These are phyloP conservation scores for Suhomyces atakaporum DNA, from an alignment of 1,139 yeast species.

Conservation along the genomic window DNA sequence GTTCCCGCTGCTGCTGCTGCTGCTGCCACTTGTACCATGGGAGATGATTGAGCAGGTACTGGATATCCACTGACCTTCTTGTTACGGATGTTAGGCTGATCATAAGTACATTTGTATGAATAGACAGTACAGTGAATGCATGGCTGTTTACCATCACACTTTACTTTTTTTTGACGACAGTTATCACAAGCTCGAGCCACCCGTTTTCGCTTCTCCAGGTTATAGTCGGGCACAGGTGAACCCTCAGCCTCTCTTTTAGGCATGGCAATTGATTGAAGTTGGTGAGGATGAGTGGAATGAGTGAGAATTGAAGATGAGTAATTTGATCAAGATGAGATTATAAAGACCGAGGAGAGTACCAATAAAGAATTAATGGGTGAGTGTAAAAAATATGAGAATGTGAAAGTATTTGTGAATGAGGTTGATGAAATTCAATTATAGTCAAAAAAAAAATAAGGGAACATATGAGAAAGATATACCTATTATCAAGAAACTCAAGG, in stretches of 20 bases:
- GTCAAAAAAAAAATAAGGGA: no score
- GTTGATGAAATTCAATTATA: no score
- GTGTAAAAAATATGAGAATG: no score
- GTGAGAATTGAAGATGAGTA: background rate
- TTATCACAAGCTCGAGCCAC: slow-evolving; percentile 86
- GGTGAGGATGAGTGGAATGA: background rate
- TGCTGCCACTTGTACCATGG: slow-evolving; percentile 20
- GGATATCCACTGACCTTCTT: slow-evolving; percentile 40
- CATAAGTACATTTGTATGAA: slow-evolving; percentile 69
- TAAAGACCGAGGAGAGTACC: no score
- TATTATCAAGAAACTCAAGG: no score
- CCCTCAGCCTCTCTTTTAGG: slow-evolving; percentile 7
- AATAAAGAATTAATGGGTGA: no score
- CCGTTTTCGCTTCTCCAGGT: slow-evolving; percentile 58
- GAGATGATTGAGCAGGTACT: slow-evolving; percentile 21
- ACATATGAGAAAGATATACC: no score
- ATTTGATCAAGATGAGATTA: no score
- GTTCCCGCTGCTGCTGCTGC: slow-evolving; percentile 20
- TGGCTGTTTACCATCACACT: slow-evolving; percentile 86
- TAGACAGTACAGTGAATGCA: slow-evolving; percentile 91
- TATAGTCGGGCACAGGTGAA: background rate
- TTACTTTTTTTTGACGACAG: slow-evolving; percentile 76
- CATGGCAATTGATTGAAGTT: slow-evolving; percentile 1
- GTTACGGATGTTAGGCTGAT: slow-evolving; percentile 72
- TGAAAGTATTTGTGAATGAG: no score